Conservation (phyloP, 768 basidiomycete species). For the Kwoniella bestiolae region DNA sequence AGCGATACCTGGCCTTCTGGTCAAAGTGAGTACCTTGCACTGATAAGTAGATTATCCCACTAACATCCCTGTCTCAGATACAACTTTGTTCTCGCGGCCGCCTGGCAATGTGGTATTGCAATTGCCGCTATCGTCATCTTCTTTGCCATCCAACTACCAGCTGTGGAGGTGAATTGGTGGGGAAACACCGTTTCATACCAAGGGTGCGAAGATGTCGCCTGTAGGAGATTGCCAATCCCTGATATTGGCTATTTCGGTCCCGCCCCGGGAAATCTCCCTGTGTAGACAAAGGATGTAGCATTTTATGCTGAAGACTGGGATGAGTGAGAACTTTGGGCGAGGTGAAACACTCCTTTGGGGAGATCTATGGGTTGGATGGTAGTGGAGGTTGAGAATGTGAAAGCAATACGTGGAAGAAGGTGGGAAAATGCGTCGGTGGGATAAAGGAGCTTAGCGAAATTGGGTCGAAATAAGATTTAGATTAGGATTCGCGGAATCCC, state of each 20-base stretch:
- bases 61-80: constrained; percentile 20
- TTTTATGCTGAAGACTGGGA: no score
- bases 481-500: not conserved
- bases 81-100: constrained; percentile 57
- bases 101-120: constrained; percentile 57
- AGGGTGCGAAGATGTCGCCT: constrained; percentile 32
- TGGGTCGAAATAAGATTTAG: no score
- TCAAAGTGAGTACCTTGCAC: constrained; percentile 25
- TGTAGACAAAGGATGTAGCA: no score
- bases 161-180: constrained; percentile 51
- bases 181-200: constrained; percentile 45
- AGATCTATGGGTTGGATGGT: not conserved
- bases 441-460: not conserved
- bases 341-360: not conserved
- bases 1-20: constrained; percentile 52
- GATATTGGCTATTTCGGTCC: constrained; percentile 47
- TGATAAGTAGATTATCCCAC: not conserved
- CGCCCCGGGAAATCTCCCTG: constrained; percentile 16
- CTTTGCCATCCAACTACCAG: constrained; percentile 55
- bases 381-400: not conserved
- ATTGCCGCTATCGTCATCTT: constrained; percentile 58
- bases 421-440: not conserved
- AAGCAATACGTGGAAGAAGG: not conserved
- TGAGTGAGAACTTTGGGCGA: not conserved
- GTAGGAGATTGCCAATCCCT: constrained; percentile 36